Evolutionary conservation across 176 grass and related monocot species (phyloP), one percentile per base, ranked within the genome.

Genomic region (Avena atlantica): DNA sequence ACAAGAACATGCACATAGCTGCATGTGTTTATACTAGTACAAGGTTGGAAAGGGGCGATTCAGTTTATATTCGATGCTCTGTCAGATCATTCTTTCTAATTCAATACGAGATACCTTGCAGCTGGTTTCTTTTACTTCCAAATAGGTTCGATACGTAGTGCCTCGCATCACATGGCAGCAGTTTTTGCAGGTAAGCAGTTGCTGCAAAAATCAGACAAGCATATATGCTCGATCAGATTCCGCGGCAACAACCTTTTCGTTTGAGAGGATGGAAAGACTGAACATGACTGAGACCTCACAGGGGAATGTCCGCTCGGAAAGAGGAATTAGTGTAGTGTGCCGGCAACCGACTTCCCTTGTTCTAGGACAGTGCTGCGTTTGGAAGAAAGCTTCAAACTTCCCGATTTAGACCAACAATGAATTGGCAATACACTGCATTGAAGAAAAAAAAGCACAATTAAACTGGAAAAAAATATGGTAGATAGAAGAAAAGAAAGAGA

Each of bases 221-320:
- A 75, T 75, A 75, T 16, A 63, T 80, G 57, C 58, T 63, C 5
- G 45, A 15, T 6, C 78, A 45, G 78, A 48, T 62, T 80, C 12
- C 62, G 37, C 29, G 60, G 7, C 40, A 61, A 25, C n/a, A 13
- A 14, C 14, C n/a, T 76, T 51, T 76, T 29, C 6, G 5, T 51
- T 31, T 31, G 24, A 66, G 29, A 66, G 63, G 63, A 52, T 42
- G 29, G 19, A 19, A 8, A 19, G 15, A 20, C 1, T 3, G 74
- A 27, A 34, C 50, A 34, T 34, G 74, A 56, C 5, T 0, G 74
- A 9, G 74, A 55, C 25, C 50, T 77, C 14, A 34, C 50, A 10
- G 14, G 74, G 1, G 48, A 56, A 77, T 77, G 74, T 77, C 27
- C 56, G 49, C 3, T 76, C 23, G 1, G 23, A 76, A 76, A 29